These are phyloP conservation scores for Sicyos baderoa DNA, from an alignment of 306 rosid species.

Conservation along the genomic window DNA sequence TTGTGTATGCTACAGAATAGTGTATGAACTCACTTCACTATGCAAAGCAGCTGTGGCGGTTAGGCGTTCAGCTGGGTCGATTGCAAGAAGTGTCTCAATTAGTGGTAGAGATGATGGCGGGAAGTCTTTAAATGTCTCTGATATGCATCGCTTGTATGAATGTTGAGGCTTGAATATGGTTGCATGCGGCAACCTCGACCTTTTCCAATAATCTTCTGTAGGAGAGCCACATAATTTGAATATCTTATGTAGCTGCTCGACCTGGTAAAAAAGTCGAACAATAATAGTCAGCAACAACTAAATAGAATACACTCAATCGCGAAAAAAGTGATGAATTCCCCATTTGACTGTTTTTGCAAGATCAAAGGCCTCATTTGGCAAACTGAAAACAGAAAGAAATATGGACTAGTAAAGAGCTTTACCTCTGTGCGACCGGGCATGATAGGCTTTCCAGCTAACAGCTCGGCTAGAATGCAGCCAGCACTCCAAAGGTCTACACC, in stretches of 20 bases:
- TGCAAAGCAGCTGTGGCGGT: conserved; percentile 73
- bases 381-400: not conserved
- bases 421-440: conserved; percentile 96
- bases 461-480: conserved; percentile 84
- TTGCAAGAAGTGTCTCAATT: conserved; percentile 70
- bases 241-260: conserved; percentile 90
- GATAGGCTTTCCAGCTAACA: conserved; percentile 83
- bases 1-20: conserved; percentile 1
- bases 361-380: conserved; percentile 18
- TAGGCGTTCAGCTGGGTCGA: conserved; percentile 73
- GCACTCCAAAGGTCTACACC: conserved; percentile 96
- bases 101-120: conserved; percentile 69
- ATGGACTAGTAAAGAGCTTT: conserved; percentile 20
- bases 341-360: conserved; percentile 12
- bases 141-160: conserved; percentile 70
- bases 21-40: conserved; percentile 63
- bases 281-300: too few relatives aligned
- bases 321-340: not conserved
- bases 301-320: not conserved
- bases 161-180: conserved; percentile 83
- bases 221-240: conserved; percentile 93
- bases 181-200: conserved; percentile 77
- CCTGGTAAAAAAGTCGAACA: conserved; percentile 29
- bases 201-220: conserved; percentile 83
- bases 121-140: conserved; percentile 64